These are phyloP conservation scores for Pseudogymnoascus sp. DNA, from an alignment of 2,329 filamentous ascomycete genomes.

Conservation along the genomic window DNA sequence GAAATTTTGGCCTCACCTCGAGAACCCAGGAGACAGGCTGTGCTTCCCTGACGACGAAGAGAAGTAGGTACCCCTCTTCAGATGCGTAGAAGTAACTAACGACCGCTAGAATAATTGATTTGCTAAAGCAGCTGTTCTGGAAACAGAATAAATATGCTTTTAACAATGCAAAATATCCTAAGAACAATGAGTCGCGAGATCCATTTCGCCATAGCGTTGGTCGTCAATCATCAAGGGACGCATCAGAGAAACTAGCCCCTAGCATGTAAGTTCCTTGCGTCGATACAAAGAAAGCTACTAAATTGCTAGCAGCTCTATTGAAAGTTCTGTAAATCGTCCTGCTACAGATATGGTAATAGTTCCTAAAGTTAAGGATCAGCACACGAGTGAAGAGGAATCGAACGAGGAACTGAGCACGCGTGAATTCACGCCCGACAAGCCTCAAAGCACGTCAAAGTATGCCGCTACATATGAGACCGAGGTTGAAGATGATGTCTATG, in stretches of 20 bases:
- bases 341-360: neutral
- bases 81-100: neutral
- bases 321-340: neutral
- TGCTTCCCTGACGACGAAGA: slow-evolving; percentile 13
- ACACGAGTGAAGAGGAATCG: neutral
- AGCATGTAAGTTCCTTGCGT: neutral
- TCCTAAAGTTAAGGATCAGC: neutral
- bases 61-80: slow-evolving; percentile 9
- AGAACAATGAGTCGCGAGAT: slow-evolving; percentile 6
- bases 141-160: slow-evolving; percentile 17
- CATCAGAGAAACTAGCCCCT: neutral
- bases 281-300: neutral
- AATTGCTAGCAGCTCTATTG: neutral
- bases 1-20: slow-evolving; percentile 15
- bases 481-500: neutral
- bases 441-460: neutral
- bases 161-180: slow-evolving; percentile 14
- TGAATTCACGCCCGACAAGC: neutral
- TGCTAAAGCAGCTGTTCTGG: slow-evolving; percentile 18
- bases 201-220: neutral
- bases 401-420: neutral
- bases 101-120: slow-evolving; percentile 14
- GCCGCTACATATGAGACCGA: neutral
- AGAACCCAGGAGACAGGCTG: slow-evolving; percentile 11
- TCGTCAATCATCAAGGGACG: neutral